These are phyloP conservation scores for Neurospora tetraspora DNA, from an alignment of 495 filamentous ascomycete species.

Conservation along the genomic window DNA sequence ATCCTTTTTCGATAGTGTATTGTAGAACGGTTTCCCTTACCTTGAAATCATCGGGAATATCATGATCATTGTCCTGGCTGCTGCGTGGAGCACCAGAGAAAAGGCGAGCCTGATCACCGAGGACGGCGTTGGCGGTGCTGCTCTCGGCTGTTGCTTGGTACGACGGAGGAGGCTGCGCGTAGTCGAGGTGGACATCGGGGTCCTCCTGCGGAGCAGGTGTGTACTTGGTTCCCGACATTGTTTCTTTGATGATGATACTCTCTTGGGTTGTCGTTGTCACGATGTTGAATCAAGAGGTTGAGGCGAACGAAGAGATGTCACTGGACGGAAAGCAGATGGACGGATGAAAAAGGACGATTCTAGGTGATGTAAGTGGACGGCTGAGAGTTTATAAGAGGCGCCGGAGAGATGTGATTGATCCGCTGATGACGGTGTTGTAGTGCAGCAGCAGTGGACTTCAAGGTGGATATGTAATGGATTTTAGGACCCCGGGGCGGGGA, in stretches of 20 bases:
- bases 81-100: constrained; percentile 50
- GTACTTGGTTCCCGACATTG: constrained; percentile 62
- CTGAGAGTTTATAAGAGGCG: not conserved
- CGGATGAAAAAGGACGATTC: not conserved
- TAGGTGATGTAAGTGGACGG: not conserved
- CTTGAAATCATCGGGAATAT: constrained; percentile 94
- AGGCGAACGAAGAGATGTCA: not conserved
- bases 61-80: constrained; percentile 63
- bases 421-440: not conserved
- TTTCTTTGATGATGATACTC: not conserved
- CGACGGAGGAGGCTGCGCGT: constrained; percentile 77
- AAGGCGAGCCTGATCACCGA: constrained; percentile 25
- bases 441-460: not conserved
- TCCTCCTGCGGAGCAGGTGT: constrained; percentile 62
- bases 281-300: not conserved
- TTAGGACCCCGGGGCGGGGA: not conserved
- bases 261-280: not conserved
- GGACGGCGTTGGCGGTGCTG: constrained; percentile 27
- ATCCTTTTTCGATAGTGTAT: not conserved
- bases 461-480: not conserved
- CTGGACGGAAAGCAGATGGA: not conserved
- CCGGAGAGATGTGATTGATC: not conserved
- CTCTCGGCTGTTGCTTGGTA: constrained; percentile 46
- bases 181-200: constrained; percentile 49
- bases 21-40: constrained; percentile 26